phyloP scores from a whole-genome alignment of 306 rosid genomes.

The Pyrus communis region DNA sequence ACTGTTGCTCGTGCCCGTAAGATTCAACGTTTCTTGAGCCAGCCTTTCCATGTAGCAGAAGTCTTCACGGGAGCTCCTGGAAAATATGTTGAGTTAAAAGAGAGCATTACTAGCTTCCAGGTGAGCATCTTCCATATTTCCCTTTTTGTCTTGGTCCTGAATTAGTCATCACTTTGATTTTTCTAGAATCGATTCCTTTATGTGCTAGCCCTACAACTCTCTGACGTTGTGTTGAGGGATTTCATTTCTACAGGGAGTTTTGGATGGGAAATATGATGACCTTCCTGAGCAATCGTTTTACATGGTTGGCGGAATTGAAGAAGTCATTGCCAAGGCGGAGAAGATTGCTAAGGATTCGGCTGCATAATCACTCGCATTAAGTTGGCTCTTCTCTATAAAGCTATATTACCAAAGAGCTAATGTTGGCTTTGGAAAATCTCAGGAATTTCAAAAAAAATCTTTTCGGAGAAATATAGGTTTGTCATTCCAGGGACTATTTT shows the following conservation, averaged over 20 bases:
- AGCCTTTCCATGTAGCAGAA: slow-evolving; percentile 98
- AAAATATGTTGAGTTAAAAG: slow-evolving; percentile 85
- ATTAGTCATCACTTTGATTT: neutral
- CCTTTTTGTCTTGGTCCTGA: neutral
- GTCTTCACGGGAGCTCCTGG: slow-evolving; percentile 98
- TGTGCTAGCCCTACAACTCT: neutral
- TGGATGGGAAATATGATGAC: slow-evolving; percentile 93
- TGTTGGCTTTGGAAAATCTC: no score
- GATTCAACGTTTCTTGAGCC: slow-evolving; percentile 77
- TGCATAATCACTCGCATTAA: slow-evolving; percentile 20
- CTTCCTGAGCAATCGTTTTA: slow-evolving; percentile 87
- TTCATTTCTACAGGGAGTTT: slow-evolving; percentile 57
- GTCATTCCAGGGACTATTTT: neutral
- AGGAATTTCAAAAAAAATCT: no score
- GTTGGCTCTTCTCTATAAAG: neutral
- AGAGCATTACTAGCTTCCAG: slow-evolving; percentile 81
- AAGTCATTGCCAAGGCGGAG: slow-evolving; percentile 91
- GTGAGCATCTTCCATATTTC: slow-evolving; percentile 16
- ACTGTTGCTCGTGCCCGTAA: slow-evolving; percentile 98
- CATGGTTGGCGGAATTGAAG: slow-evolving; percentile 99
- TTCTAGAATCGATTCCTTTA: neutral
- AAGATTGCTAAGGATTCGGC: slow-evolving; percentile 85
- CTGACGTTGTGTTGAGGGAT: neutral
- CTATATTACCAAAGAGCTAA: neutral
- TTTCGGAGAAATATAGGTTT: neutral